A percentile compares a stretch with the other conserved stretches of the same genome.
phyloP scores from a whole-genome alignment of 2,329 filamentous ascomycete species.

The Fusarium sp. region DNA sequence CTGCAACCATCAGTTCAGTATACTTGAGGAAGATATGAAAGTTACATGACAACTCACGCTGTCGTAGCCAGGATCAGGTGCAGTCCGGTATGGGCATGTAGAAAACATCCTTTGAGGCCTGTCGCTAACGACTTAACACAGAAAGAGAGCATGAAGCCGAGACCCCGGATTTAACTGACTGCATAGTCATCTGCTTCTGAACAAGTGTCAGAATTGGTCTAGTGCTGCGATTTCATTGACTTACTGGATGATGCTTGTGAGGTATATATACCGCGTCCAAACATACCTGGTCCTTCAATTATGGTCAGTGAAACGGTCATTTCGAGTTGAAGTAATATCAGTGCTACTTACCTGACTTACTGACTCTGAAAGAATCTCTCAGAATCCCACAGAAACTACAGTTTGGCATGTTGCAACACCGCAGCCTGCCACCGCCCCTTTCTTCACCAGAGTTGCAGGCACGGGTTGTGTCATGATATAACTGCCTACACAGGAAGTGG shows the following conservation, averaged over 20 bases:
- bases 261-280: not conserved
- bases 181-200: constrained; percentile 9
- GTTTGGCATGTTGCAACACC: not conserved
- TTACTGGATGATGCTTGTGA: not conserved
- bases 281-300: not conserved
- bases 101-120: not conserved
- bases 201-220: not conserved
- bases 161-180: not conserved
- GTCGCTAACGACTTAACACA: not conserved
- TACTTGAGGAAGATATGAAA: accelerated
- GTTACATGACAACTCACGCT: not conserved
- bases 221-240: not conserved
- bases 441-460: not conserved
- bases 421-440: not conserved
- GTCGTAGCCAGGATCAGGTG: not conserved
- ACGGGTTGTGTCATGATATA: not conserved
- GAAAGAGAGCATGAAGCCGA: not conserved
- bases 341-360: not conserved
- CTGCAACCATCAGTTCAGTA: not conserved
- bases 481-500: too few species aligned
- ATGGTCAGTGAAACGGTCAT: not conserved
- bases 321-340: accelerated
- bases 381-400: not conserved
- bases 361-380: not conserved
- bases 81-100: not conserved